These are phyloP conservation scores for Microbotryum scabiosae DNA, from an alignment of 1,284 basidiomycete species.

Conservation along the genomic window DNA sequence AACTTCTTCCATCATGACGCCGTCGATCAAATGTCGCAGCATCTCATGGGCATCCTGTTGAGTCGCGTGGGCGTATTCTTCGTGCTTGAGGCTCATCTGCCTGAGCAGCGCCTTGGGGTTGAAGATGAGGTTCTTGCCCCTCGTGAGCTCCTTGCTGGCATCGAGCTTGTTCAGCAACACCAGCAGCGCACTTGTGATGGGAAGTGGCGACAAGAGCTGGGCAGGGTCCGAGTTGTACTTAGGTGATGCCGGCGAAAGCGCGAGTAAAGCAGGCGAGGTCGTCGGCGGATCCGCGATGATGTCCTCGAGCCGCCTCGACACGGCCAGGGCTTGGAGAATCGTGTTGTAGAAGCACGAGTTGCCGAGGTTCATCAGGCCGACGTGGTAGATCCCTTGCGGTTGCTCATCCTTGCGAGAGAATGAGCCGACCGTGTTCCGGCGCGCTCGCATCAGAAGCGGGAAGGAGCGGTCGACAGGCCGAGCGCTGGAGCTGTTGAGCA, in stretches of 20 bases:
- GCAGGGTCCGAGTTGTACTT: conserved; percentile 27
- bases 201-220: conserved; percentile 31
- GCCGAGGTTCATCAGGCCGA: conserved; percentile 35
- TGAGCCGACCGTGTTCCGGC: too few species aligned
- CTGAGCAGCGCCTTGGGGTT: conserved; percentile 50
- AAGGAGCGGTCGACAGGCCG: too few species aligned
- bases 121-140: conserved; percentile 24
- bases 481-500: too few species aligned
- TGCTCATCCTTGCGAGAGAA: too few species aligned
- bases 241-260: conserved; percentile 22
- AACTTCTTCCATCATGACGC: conserved; percentile 89
- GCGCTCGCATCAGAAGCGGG: too few species aligned
- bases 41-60: conserved; percentile 96
- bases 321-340: conserved; percentile 36
- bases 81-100: conserved; percentile 71
- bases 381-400: background rate
- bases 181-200: conserved; percentile 30
- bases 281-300: conserved; percentile 31
- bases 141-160: conserved; percentile 1
- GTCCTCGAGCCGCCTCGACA: conserved; percentile 33
- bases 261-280: conserved; percentile 30
- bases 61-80: conserved; percentile 72
- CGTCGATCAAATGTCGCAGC: conserved; percentile 75
- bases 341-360: conserved; percentile 40
- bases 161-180: conserved; percentile 23